A percentile compares a stretch with the other conserved stretches of the same genome.
phyloP scores from a whole-genome alignment of 2,329 filamentous ascomycete genomes.

The Fusarium tjaetaba region DNA sequence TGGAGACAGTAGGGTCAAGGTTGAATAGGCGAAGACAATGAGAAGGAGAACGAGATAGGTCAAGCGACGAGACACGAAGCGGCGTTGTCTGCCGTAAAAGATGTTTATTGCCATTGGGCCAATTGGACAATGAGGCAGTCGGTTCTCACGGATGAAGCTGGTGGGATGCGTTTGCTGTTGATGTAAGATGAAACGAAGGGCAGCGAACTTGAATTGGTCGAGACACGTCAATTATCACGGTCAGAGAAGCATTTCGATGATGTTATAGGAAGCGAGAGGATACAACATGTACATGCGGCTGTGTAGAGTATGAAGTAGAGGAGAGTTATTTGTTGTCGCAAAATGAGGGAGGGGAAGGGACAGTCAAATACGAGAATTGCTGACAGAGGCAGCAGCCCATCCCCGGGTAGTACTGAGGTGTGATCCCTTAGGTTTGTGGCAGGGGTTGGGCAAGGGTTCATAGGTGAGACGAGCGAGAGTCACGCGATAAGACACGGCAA shows the following conservation, averaged over 20 bases:
- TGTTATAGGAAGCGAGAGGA: not conserved
- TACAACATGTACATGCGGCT: not conserved
- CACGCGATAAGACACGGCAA: conserved; percentile 8
- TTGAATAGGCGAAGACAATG: conserved; percentile 63
- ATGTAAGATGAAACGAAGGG: conserved; percentile 1
- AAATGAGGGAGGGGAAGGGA: not conserved
- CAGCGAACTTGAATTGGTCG: conserved; percentile 2
- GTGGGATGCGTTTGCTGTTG: not conserved
- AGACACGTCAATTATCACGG: conserved; percentile 1
- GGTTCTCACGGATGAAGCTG: not conserved
- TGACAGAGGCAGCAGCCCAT: conserved; percentile 1
- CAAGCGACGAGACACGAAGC: conserved; percentile 62
- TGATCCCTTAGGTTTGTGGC: not conserved
- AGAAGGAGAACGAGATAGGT: conserved; percentile 62
- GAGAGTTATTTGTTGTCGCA: not conserved
- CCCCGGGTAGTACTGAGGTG: not conserved
- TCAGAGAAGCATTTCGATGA: conserved; percentile 20
- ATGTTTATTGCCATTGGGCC: conserved; percentile 43
- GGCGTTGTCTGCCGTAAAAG: conserved; percentile 60
- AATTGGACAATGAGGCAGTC: not conserved
- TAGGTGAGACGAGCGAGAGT: conserved; percentile 11
- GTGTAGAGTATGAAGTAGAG: not conserved
- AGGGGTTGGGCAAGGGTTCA: conserved; percentile 9
- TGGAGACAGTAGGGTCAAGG: conserved; percentile 61
- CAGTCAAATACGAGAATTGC: conserved; percentile 16